phyloP scores from a whole-genome alignment of 345 rosid species.

The Nephelium lappaceum region DNA sequence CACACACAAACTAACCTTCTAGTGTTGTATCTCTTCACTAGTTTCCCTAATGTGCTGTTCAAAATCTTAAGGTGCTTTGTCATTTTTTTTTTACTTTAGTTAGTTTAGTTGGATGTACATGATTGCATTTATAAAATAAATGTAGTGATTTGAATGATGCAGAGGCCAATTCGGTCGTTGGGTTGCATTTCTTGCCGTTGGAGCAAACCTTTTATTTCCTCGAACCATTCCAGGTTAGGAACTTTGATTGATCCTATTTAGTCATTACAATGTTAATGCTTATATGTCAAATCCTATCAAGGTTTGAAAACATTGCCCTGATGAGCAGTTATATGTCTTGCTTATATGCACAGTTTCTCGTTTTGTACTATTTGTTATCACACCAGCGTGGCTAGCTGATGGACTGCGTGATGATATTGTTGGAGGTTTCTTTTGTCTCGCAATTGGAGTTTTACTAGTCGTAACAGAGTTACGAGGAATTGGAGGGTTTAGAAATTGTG shows the following conservation, averaged over 20 bases:
- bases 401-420: constrained; percentile 43
- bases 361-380: constrained; percentile 44
- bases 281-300: background rate
- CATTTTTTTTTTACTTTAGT: background rate
- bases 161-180: constrained; percentile 54
- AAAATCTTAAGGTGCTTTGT: constrained; percentile 44
- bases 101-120: background rate
- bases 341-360: constrained; percentile 33
- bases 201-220: constrained; percentile 44
- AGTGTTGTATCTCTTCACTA: constrained; percentile 39
- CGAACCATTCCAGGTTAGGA: constrained; percentile 43
- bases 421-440: constrained; percentile 45
- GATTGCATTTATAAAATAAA: background rate
- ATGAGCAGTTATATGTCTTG: background rate
- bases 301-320: background rate
- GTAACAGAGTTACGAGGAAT: constrained; percentile 35
- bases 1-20: constrained; percentile 42
- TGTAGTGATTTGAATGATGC: constrained; percentile 23
- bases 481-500: constrained; percentile 25
- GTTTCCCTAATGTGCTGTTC: constrained; percentile 48
- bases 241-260: background rate
- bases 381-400: constrained; percentile 42
- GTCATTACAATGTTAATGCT: background rate
- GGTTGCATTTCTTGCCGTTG: constrained; percentile 51
- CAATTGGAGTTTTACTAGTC: constrained; percentile 28